These are phyloP conservation scores for Erodium trifolium DNA, from an alignment of 441 rosid species.

Conservation along the genomic window DNA sequence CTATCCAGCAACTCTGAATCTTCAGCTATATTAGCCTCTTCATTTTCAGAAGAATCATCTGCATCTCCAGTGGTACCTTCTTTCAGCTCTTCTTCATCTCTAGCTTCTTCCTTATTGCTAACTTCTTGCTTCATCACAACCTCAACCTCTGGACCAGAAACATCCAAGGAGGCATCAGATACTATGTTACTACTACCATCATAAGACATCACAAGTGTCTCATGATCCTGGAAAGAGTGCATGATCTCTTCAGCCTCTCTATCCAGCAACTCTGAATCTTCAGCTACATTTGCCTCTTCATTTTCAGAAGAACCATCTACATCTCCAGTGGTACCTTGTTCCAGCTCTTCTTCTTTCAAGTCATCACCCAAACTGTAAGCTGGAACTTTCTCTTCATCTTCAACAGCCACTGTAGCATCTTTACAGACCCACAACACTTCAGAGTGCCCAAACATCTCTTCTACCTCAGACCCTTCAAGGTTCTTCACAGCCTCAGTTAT, in stretches of 20 bases:
- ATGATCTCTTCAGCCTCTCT: too few species aligned
- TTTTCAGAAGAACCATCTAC: not conserved
- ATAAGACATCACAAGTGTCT: not conserved
- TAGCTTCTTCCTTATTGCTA: not conserved
- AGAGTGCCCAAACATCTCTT: slow-evolving; percentile 13
- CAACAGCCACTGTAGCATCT: not conserved
- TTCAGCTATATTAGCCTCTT: slow-evolving; percentile 7
- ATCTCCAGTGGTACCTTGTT: not conserved
- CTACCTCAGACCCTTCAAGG: slow-evolving; percentile 17
- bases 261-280: not conserved
- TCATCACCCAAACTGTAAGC: not conserved
- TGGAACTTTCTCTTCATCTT: slow-evolving; percentile 8
- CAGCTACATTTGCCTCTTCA: slow-evolving; percentile 10
- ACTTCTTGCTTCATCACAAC: not conserved
- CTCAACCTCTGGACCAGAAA: slow-evolving; percentile 14
- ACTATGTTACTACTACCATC: not conserved
- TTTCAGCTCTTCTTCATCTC: not conserved
- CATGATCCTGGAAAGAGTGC: not conserved
- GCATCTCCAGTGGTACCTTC: not conserved
- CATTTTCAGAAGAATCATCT: not conserved
- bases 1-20: not conserved
- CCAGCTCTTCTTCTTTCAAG: not conserved
- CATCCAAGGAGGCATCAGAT: slow-evolving; percentile 9
- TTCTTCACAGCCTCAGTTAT: slow-evolving; percentile 17
- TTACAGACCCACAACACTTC: not conserved